Base-by-base conservation (phyloP, 1,284 basidiomycete species). In the Fomitopsis betulina region DNA sequence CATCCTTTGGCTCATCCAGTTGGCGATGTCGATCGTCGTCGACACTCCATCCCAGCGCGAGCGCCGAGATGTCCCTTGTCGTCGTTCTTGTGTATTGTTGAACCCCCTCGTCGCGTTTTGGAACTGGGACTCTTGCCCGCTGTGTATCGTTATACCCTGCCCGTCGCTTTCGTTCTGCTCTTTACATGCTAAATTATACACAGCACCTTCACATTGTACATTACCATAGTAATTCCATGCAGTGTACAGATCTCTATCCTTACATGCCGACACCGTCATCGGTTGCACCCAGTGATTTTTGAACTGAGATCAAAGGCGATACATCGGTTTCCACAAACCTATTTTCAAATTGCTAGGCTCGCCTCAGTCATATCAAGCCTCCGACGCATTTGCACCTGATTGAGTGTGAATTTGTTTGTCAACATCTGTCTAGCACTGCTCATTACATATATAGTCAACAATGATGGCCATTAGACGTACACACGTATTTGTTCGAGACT, bases 1-100 rank as follows among this genome's bases (percentile, higher is more conserved):
- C 47, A 25, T 10, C 25, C 13, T 32, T 27, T 39, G 38, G n/a
- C 9, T 4, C 23, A 10, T 45, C 51, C 55, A 27, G 39, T 47
- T 43, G 52, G 25, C 39, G 60, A 40, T 63, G 60, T 65, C 35
- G 55, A 63, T 56, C 65, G 62, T 58, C 60, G 43, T 47, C 45
- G 25, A 7, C n/a, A 3, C 13, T 38, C 30, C 42, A 37, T 52
- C 32, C 23, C 42, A 51, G 32, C 50, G 15, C 52, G 56, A 52
- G 40, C 55, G 53, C 55, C 55, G 56, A 37, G 35, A 25, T 51
- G 54, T 51, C 55, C 10, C 42, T 13, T 30, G 27, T 45, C 35
- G 45, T 55, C 21, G 30, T 23, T 35, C 54, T 53, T 43, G 30
- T 54, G 21, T 51, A 50, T 55, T 13, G 10, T 17, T 56, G 55